Percentiles rank a stretch among this genome's conserved stretches.
These are phyloP conservation scores for Penicillium frequentans DNA, from an alignment of 2,329 filamentous ascomycete genomes.

Conservation along the genomic window DNA sequence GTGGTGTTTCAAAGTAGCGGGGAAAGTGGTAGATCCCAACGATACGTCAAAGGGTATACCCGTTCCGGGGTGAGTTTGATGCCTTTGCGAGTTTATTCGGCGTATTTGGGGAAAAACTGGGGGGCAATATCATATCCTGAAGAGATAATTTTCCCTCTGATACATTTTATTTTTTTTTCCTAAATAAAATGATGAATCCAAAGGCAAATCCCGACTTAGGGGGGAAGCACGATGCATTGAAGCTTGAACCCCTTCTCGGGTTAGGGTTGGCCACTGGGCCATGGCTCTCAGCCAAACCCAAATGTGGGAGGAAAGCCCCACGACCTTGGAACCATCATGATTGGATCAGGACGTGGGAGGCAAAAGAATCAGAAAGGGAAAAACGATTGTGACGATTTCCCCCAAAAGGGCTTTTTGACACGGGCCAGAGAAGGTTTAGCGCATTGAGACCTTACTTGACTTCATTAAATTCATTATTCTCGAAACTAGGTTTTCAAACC, in stretches of 20 bases:
- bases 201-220: not conserved
- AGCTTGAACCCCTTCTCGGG: constrained; percentile 10
- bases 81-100: not conserved
- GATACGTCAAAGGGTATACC: constrained; percentile 36
- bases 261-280: constrained; percentile 7
- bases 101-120: not conserved
- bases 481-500: not conserved
- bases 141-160: no score
- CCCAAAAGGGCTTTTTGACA: constrained; percentile 9
- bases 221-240: constrained; percentile 2
- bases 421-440: constrained; percentile 23
- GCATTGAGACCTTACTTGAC: constrained; percentile 22
- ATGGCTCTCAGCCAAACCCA: constrained; percentile 14
- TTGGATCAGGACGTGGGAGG: constrained; percentile 8
- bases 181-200: not conserved
- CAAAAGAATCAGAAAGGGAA: constrained; percentile 1
- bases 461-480: not conserved
- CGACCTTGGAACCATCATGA: constrained; percentile 6
- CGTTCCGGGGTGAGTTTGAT: constrained; percentile 13
- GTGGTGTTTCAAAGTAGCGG: constrained; percentile 35
- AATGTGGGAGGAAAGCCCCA: constrained; percentile 15
- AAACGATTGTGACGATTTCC: constrained; percentile 9
- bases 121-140: not conserved
- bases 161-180: not conserved
- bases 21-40: constrained; percentile 28